Conservation (phyloP, 2,329 filamentous ascomycete species). For the Aspergillus fructus region DNA sequence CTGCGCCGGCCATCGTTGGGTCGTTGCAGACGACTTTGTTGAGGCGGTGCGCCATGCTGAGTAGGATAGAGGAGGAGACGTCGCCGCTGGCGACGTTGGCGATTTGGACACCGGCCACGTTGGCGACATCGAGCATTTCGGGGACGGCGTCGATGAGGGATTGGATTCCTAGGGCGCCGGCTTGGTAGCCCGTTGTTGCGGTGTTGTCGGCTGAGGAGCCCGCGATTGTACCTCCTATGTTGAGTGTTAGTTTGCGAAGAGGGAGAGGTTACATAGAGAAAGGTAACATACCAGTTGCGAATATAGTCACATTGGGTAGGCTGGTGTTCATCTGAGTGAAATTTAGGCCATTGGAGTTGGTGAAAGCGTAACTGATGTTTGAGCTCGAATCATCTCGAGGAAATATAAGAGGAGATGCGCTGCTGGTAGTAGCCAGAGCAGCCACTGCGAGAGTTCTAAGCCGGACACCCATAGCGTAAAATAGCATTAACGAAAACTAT, state of each 20-base stretch:
- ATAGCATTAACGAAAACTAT: background rate
- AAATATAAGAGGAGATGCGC: constrained; percentile 23
- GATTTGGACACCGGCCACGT: constrained; percentile 28
- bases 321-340: constrained; percentile 27
- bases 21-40: constrained; percentile 24
- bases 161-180: constrained; percentile 24
- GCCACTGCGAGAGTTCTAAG: constrained; percentile 18
- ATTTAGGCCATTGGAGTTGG: constrained; percentile 26
- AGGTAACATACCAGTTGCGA: background rate
- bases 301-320: constrained; percentile 22
- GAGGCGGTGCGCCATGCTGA: constrained; percentile 22
- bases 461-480: constrained; percentile 17
- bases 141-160: constrained; percentile 26
- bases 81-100: constrained; percentile 28
- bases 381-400: constrained; percentile 18
- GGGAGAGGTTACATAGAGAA: too few relatives aligned
- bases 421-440: constrained; percentile 17
- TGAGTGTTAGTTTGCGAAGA: background rate
- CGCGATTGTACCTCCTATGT: constrained; percentile 26
- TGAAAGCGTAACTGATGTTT: constrained; percentile 21
- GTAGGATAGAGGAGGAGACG: constrained; percentile 23
- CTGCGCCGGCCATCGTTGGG: constrained; percentile 24
- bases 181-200: constrained; percentile 27
- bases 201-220: constrained; percentile 25
- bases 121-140: constrained; percentile 26